Percentiles rank a stretch among this genome's conserved stretches.
Conservation (phyloP, 2,329 filamentous ascomycete genomes). For the Hirsutella minnesotensis region DNA sequence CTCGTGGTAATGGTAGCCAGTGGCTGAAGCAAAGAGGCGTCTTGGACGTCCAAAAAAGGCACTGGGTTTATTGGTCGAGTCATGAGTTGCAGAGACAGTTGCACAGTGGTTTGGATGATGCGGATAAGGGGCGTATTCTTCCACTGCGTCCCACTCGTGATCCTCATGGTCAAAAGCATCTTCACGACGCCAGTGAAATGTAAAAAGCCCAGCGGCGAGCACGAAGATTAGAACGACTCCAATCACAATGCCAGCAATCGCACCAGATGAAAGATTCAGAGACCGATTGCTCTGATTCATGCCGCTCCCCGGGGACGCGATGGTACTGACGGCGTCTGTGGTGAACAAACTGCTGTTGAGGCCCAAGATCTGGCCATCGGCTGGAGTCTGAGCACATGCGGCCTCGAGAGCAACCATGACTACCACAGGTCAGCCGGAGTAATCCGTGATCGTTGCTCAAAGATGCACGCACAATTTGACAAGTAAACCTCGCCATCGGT, state of each 20-base stretch:
- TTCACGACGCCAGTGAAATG: slow-evolving; percentile 35
- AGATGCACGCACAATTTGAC: slow-evolving; percentile 33
- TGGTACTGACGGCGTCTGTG: slow-evolving; percentile 24
- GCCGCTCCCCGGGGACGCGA: slow-evolving; percentile 16
- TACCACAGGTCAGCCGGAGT: slow-evolving; percentile 11
- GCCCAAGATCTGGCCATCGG: slow-evolving; percentile 23
- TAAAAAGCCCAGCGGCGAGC: slow-evolving; percentile 29
- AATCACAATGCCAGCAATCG: slow-evolving; percentile 41
- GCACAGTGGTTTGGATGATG: slow-evolving; percentile 12
- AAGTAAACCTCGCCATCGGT: slow-evolving; percentile 29
- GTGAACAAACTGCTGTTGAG: slow-evolving; percentile 33
- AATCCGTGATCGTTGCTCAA: neutral
- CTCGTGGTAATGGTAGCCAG: slow-evolving; percentile 27
- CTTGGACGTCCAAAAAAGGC: slow-evolving; percentile 10
- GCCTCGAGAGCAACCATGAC: slow-evolving; percentile 35
- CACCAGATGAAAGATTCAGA: slow-evolving; percentile 28
- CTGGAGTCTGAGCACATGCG: slow-evolving; percentile 33
- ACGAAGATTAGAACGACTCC: slow-evolving; percentile 31
- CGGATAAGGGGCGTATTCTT: neutral
- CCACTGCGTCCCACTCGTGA: slow-evolving; percentile 4
- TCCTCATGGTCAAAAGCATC: slow-evolving; percentile 16
- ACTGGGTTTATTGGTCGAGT: slow-evolving; percentile 10
- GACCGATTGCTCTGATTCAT: slow-evolving; percentile 10
- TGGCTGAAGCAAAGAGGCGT: slow-evolving; percentile 16
- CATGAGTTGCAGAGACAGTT: slow-evolving; percentile 12